Evolutionary conservation across 2,329 filamentous ascomycete genomes (phyloP).

Genomic region (Cladophialophora yegresii): DNA sequence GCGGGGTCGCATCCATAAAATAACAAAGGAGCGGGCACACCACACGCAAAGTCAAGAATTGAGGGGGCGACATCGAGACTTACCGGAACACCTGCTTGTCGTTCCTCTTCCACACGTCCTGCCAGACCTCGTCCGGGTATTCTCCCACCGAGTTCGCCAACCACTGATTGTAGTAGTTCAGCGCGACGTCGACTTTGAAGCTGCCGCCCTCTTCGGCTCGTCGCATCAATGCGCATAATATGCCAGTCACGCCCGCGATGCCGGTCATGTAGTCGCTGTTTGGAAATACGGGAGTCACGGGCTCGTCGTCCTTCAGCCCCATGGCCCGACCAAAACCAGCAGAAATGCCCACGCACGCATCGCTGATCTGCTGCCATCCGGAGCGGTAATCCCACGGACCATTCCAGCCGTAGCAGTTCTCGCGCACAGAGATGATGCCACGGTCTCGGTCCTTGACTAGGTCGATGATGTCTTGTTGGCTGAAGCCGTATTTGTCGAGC

Average conservation of each 20-base stretch:
- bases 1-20: not conserved
- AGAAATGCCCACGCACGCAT: constrained; percentile 47
- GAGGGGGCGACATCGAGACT: constrained; percentile 2
- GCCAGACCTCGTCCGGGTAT: constrained; percentile 51
- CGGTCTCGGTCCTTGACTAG: constrained; percentile 46
- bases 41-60: not conserved
- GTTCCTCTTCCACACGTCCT: constrained; percentile 51
- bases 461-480: constrained; percentile 46
- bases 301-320: constrained; percentile 39
- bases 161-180: constrained; percentile 47
- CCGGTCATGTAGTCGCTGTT: constrained; percentile 69
- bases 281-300: constrained; percentile 53
- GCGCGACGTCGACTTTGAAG: constrained; percentile 31
- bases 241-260: constrained; percentile 69
- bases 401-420: constrained; percentile 56
- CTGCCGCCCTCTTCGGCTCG: constrained; percentile 58
- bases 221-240: constrained; percentile 63
- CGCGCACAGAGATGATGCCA: constrained; percentile 53
- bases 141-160: constrained; percentile 45
- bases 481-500: constrained; percentile 64
- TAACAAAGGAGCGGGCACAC: not conserved
- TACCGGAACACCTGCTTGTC: constrained; percentile 54
- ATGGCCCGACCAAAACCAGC: constrained; percentile 44
- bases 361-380: constrained; percentile 57
- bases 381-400: constrained; percentile 50